phyloP scores from a whole-genome alignment of 2,329 filamentous ascomycete species.

The Epichloe gansuensis region DNA sequence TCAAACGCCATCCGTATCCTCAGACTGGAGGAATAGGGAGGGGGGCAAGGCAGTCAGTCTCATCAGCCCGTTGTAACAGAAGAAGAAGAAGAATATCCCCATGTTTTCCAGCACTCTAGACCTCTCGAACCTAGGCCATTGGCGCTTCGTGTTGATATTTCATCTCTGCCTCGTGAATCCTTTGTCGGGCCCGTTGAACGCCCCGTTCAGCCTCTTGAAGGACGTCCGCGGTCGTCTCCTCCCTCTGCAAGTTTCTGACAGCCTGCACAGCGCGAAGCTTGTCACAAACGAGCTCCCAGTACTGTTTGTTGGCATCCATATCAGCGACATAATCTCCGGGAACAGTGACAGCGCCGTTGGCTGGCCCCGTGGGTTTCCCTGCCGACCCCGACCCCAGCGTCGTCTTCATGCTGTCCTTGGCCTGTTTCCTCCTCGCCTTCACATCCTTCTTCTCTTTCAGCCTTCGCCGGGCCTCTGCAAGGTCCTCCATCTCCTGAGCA shows the following conservation, averaged over 20 bases:
- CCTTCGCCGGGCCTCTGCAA: conserved; percentile 23
- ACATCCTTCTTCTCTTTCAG: conserved; percentile 29
- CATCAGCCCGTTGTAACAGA: background rate
- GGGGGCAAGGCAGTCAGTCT: conserved; percentile 8
- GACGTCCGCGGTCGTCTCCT: conserved; percentile 14
- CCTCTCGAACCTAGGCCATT: conserved; percentile 6
- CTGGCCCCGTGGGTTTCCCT: conserved; percentile 14
- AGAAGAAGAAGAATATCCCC: background rate
- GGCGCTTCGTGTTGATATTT: conserved; percentile 20
- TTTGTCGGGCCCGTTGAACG: conserved; percentile 18
- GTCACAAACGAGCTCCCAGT: conserved; percentile 29
- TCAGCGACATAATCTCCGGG: conserved; percentile 23
- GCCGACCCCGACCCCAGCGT: conserved; percentile 9
- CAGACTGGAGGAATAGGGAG: conserved; percentile 14
- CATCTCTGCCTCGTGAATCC: conserved; percentile 25
- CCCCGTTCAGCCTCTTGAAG: conserved; percentile 17
- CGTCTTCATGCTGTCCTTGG: conserved; percentile 22
- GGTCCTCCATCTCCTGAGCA: conserved; percentile 25
- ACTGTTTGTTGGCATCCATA: conserved; percentile 19
- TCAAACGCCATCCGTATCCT: conserved; percentile 45
- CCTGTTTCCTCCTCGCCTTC: conserved; percentile 24
- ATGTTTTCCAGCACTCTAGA: background rate
- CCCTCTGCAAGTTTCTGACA: conserved; percentile 19
- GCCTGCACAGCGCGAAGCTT: conserved; percentile 27
- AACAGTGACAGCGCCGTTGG: conserved; percentile 22